Evolutionary conservation across 2,329 filamentous ascomycete species (phyloP).

Genomic region (Sphaerulina vaccinii): DNA sequence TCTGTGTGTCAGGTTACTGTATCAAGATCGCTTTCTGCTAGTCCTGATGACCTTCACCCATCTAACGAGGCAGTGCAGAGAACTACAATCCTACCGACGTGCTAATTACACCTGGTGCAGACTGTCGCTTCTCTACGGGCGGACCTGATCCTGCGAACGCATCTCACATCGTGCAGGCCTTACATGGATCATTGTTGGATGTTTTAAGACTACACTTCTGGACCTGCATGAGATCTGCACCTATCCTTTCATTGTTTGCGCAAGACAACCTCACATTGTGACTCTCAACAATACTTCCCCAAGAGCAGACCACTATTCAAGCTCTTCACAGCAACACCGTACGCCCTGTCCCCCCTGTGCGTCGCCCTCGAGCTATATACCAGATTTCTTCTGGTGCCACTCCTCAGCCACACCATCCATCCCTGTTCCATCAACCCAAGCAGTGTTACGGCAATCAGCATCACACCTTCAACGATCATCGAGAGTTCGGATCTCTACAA

Average conservation of each 20-base stretch:
- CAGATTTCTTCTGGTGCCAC: no score
- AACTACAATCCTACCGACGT: conserved; percentile 1
- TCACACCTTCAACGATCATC: not conserved
- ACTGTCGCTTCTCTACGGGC: not conserved
- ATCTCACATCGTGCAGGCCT: conserved; percentile 1
- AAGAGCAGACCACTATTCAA: not conserved
- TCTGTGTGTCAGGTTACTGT: conserved; percentile 5
- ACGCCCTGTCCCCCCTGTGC: not conserved
- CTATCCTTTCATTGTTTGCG: conserved; percentile 2
- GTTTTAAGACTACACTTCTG: conserved; percentile 1
- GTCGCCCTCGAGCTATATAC: no score
- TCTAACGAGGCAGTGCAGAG: conserved; percentile 1
- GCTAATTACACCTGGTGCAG: not conserved
- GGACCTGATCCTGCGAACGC: not conserved
- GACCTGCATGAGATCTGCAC: conserved; percentile 11
- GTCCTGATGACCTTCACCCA: no score
- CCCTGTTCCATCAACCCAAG: no score
- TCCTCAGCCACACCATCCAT: not conserved
- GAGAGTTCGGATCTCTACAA: not conserved
- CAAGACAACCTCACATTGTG: not conserved
- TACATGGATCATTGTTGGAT: not conserved
- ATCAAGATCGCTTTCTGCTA: no score
- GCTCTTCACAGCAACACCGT: not conserved
- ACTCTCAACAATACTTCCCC: not conserved
- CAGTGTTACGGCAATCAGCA: no score